A percentile compares a stretch with the other conserved stretches of the same genome.
Evolutionary conservation across 768 basidiomycete genomes (phyloP).

Genomic region (Termitomyces sp.): DNA sequence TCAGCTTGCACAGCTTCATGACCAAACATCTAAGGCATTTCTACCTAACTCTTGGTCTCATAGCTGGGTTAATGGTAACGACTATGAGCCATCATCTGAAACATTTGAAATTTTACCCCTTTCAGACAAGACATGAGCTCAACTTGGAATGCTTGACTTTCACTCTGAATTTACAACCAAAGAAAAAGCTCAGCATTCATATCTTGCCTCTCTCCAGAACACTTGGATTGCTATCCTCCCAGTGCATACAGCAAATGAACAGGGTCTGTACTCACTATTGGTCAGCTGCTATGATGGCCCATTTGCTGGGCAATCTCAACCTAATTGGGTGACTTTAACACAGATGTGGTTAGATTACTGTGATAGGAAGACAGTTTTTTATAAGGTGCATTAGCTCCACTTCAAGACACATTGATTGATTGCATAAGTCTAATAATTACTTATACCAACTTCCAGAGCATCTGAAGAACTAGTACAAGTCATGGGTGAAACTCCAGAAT

Average conservation of each 20-base stretch:
- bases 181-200: not conserved
- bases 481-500: constrained; percentile 11
- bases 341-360: constrained; percentile 14
- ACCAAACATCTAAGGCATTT: too few relatives aligned
- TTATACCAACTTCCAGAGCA: constrained; percentile 10
- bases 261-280: constrained; percentile 19
- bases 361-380: constrained; percentile 14
- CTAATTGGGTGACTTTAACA: constrained; percentile 16
- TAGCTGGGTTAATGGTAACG: too few relatives aligned
- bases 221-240: constrained; percentile 27
- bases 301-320: constrained; percentile 5
- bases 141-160: constrained; percentile 18
- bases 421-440: not conserved
- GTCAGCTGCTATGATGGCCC: constrained; percentile 1
- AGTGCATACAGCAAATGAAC: constrained; percentile 25
- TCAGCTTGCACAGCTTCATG: too few relatives aligned
- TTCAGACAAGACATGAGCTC: constrained; percentile 9
- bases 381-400: constrained; percentile 8
- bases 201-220: constrained; percentile 15
- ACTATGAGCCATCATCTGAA: constrained; percentile 11
- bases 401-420: not conserved
- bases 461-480: constrained; percentile 15
- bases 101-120: constrained; percentile 22
- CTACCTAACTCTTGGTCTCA: too few relatives aligned
- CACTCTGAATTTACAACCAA: not conserved